A percentile compares a stretch with the other conserved stretches of the same genome.
These are phyloP conservation scores for Albophoma yamanashiensis DNA, from an alignment of 2,329 filamentous ascomycete species.

Conservation along the genomic window DNA sequence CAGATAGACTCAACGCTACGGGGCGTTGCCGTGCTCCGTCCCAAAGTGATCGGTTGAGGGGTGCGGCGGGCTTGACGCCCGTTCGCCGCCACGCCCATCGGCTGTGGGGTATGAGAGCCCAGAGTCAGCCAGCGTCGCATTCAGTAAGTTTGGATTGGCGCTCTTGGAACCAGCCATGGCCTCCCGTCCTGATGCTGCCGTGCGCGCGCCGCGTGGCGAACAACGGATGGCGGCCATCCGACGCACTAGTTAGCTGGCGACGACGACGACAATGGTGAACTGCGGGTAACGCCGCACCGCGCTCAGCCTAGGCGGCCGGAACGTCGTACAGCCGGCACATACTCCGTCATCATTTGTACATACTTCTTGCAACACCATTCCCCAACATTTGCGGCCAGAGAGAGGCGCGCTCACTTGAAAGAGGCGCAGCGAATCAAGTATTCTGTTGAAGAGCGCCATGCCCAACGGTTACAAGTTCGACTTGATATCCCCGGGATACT, in stretches of 20 bases:
- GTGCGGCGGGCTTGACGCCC: neutral
- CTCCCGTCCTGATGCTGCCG: neutral
- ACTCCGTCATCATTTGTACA: neutral
- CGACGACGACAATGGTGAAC: neutral
- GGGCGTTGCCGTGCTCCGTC: neutral
- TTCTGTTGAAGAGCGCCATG: neutral
- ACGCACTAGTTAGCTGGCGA: neutral
- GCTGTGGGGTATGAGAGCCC: neutral
- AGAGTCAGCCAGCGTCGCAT: neutral
- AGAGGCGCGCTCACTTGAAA: neutral
- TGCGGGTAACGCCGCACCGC: neutral
- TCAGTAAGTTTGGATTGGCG: neutral
- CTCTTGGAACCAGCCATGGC: neutral
- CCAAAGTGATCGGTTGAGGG: neutral
- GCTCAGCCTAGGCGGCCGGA: neutral
- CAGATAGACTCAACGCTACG: neutral
- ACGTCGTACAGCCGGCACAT: neutral
- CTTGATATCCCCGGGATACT: slow-evolving; percentile 21
- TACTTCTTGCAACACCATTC: neutral
- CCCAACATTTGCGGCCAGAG: neutral
- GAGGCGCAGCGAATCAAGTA: neutral
- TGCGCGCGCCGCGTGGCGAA: neutral
- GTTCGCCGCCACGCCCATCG: neutral
- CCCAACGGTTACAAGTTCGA: slow-evolving; percentile 14
- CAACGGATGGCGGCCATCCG: neutral